Percentiles rank a stretch among this genome's conserved stretches.
Conservation (phyloP, 345 rosid genomes). For the Populus deltoides region DNA sequence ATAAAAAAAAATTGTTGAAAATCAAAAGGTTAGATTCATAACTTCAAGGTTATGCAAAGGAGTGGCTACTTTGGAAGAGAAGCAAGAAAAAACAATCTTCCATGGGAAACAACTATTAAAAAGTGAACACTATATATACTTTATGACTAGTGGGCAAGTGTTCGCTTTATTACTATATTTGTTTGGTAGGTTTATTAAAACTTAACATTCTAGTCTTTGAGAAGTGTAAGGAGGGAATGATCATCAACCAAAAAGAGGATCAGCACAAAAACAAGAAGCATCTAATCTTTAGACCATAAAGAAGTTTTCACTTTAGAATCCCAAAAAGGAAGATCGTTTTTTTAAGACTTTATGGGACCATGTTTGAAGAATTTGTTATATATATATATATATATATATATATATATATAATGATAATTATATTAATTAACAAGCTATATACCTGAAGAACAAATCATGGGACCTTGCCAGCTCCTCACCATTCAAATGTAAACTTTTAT, state of each 20-base stretch:
- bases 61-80: background rate
- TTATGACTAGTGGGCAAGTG: slow-evolving; percentile 4
- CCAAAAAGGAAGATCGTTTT: slow-evolving; percentile 27
- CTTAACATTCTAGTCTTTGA: slow-evolving; percentile 6
- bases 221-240: slow-evolving; percentile 7
- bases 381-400: background rate
- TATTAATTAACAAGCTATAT: background rate
- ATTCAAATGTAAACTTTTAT: background rate
- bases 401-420: too few species aligned
- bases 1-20: background rate
- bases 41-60: slow-evolving; percentile 13
- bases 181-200: slow-evolving; percentile 1
- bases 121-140: background rate
- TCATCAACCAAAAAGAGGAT: background rate
- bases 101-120: background rate
- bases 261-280: slow-evolving; percentile 18
- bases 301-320: slow-evolving; percentile 26
- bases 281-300: slow-evolving; percentile 35
- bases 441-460: slow-evolving; percentile 8
- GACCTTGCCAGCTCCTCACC: slow-evolving; percentile 1
- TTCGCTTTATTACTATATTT: background rate
- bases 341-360: slow-evolving; percentile 12
- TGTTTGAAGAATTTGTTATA: slow-evolving; percentile 11
- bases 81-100: background rate
- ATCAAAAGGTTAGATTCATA: background rate